Conservation (phyloP, 192 early-diverging fungal genomes). For the Thamnidium elegans region DNA sequence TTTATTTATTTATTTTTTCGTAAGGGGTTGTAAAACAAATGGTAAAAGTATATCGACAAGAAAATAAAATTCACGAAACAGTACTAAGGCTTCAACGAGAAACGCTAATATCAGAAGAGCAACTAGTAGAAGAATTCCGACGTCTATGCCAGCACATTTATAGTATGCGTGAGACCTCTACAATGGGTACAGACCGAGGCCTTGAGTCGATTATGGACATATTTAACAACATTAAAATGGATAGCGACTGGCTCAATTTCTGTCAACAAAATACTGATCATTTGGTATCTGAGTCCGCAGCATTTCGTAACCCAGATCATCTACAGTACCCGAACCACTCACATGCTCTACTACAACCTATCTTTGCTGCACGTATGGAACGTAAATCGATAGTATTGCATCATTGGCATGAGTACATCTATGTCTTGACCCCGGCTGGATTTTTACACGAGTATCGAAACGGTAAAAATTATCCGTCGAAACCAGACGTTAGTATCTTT, state of each 20-base stretch:
- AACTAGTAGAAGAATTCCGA: conserved; percentile 24
- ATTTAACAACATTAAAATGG: conserved; percentile 6
- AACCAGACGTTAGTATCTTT: conserved; percentile 12
- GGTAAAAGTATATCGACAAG: conserved; percentile 25
- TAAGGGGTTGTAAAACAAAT: conserved; percentile 27
- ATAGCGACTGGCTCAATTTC: conserved; percentile 28
- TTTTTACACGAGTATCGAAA: conserved; percentile 28
- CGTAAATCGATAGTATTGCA: conserved; percentile 19
- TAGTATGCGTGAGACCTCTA: background rate
- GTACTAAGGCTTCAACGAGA: conserved; percentile 26
- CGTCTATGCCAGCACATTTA: conserved; percentile 18
- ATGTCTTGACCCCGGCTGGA: conserved; percentile 27
- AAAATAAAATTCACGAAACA: conserved; percentile 32
- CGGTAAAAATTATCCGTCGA: conserved; percentile 15
- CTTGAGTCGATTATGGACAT: conserved; percentile 16
- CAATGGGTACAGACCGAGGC: conserved; percentile 14
- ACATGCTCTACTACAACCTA: conserved; percentile 24
- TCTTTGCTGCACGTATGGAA: conserved; percentile 30
- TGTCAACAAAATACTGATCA: conserved; percentile 17
- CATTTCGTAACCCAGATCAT: conserved; percentile 21
- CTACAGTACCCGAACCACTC: conserved; percentile 22
- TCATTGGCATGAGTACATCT: conserved; percentile 29
- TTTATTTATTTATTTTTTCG: background rate
- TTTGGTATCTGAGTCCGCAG: conserved; percentile 20
- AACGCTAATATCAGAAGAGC: conserved; percentile 12